These are phyloP conservation scores for Linnemannia hyalina DNA, from an alignment of 192 early-diverging fungal species.

Conservation along the genomic window DNA sequence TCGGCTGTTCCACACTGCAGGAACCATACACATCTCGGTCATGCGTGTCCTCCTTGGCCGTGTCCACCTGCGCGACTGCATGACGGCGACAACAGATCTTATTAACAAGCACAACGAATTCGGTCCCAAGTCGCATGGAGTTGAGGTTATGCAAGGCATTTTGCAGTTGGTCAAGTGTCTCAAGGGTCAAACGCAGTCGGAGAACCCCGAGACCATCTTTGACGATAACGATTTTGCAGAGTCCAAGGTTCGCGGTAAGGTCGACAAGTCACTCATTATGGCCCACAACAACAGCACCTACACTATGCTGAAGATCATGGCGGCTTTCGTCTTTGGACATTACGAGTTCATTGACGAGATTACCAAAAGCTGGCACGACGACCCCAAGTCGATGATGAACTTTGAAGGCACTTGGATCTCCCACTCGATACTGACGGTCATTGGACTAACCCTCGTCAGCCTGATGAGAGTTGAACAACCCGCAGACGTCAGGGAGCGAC, in stretches of 20 bases:
- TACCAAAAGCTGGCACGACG: slow-evolving; percentile 36
- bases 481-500: neutral
- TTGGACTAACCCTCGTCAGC: slow-evolving; percentile 33
- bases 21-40: slow-evolving; percentile 36
- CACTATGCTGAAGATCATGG: slow-evolving; percentile 46
- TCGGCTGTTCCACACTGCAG: slow-evolving; percentile 45
- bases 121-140: slow-evolving; percentile 47
- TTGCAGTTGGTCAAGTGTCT: slow-evolving; percentile 50
- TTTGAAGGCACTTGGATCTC: slow-evolving; percentile 45
- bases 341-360: slow-evolving; percentile 35
- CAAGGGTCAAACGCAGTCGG: slow-evolving; percentile 29
- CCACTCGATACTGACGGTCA: slow-evolving; percentile 37
- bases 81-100: slow-evolving; percentile 30
- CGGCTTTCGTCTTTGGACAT: slow-evolving; percentile 44
- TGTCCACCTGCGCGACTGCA: slow-evolving; percentile 37
- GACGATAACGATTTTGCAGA: slow-evolving; percentile 46
- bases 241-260: slow-evolving; percentile 13
- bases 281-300: slow-evolving; percentile 49
- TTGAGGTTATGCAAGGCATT: slow-evolving; percentile 49
- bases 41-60: slow-evolving; percentile 40
- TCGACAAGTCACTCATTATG: slow-evolving; percentile 19
- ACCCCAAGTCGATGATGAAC: slow-evolving; percentile 52
- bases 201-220: slow-evolving; percentile 49
- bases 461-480: slow-evolving; percentile 32
- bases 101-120: slow-evolving; percentile 47